Evolutionary conservation across 2,329 filamentous ascomycete genomes (phyloP).

Genomic region (Penicillium sp.): DNA sequence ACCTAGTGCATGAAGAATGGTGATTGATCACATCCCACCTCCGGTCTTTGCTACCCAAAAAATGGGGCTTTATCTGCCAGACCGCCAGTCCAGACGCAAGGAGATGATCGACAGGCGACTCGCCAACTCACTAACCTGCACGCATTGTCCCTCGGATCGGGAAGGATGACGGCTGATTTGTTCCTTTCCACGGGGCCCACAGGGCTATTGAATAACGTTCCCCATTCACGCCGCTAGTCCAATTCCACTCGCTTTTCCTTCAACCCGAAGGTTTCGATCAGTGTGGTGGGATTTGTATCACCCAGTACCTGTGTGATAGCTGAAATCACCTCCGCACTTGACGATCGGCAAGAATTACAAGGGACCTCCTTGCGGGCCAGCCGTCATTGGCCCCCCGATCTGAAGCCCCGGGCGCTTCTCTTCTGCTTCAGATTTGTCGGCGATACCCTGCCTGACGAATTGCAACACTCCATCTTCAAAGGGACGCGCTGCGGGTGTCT

Average conservation of each 20-base stretch:
- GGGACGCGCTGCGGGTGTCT: constrained; percentile 10
- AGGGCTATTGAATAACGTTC: constrained; percentile 11
- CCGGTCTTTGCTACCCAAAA: constrained; percentile 1
- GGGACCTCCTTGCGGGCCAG: constrained; percentile 16
- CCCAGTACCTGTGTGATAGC: not conserved
- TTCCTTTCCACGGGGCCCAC: constrained; percentile 10
- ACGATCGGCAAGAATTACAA: constrained; percentile 20
- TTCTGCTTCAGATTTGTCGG: constrained; percentile 21
- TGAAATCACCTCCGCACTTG: constrained; percentile 3
- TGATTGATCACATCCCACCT: constrained; percentile 6
- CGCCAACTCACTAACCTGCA: constrained; percentile 20
- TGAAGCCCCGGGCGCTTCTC: constrained; percentile 29
- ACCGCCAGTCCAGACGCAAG: constrained; percentile 25
- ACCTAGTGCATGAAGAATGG: not conserved
- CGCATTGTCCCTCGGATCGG: constrained; percentile 12
- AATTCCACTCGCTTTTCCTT: constrained; percentile 3
- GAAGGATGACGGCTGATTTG: constrained; percentile 16
- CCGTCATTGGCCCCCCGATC: constrained; percentile 25
- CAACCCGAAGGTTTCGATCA: not conserved
- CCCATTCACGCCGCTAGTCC: constrained; percentile 4
- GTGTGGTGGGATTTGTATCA: not conserved
- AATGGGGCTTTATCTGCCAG: constrained; percentile 12
- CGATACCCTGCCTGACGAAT: constrained; percentile 20
- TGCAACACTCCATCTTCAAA: constrained; percentile 10
- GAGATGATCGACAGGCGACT: constrained; percentile 22